Evolutionary conservation across 1,139 yeast species (phyloP).

Genomic region (Geotrichum siamense): DNA sequence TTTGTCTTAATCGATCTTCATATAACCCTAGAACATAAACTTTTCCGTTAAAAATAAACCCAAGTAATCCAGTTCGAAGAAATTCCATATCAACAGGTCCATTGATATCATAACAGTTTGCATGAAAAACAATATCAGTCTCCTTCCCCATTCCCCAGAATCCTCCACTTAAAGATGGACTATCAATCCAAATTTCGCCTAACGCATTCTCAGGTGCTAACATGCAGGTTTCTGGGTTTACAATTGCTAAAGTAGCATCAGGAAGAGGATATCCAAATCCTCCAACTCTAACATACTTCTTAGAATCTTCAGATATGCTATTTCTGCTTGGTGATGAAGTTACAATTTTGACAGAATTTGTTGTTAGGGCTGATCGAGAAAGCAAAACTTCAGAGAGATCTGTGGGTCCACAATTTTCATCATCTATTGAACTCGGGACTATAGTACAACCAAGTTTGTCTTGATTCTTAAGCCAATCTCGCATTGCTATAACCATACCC

Average conservation of each 20-base stretch:
- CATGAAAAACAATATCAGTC: constrained; percentile 72
- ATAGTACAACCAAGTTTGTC: constrained; percentile 47
- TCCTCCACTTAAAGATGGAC: constrained; percentile 83
- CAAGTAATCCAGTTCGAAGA: constrained; percentile 82
- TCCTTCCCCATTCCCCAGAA: constrained; percentile 70
- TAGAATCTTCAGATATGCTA: constrained; percentile 39
- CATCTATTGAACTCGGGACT: constrained; percentile 29
- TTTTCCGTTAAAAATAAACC: constrained; percentile 80
- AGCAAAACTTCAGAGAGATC: constrained; percentile 63
- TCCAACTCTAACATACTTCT: constrained; percentile 59
- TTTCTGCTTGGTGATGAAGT: constrained; percentile 47
- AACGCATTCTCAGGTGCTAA: constrained; percentile 66
- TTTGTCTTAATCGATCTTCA: constrained; percentile 83
- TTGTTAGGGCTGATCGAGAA: constrained; percentile 72
- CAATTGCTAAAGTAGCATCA: constrained; percentile 88
- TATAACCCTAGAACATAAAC: constrained; percentile 82
- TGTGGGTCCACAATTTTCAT: constrained; percentile 38
- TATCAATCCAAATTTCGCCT: constrained; percentile 97
- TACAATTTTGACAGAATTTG: constrained; percentile 67
- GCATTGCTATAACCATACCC: constrained; percentile 85
- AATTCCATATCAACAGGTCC: constrained; percentile 70
- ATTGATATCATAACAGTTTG: constrained; percentile 63
- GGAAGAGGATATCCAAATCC: constrained; percentile 94
- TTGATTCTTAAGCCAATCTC: constrained; percentile 71
- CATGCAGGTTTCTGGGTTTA: constrained; percentile 79